Evolutionary conservation across 2,329 filamentous ascomycete species (phyloP), one percentile per base, ranked within the genome.

Genomic region (Fusarium decemcellulare): DNA sequence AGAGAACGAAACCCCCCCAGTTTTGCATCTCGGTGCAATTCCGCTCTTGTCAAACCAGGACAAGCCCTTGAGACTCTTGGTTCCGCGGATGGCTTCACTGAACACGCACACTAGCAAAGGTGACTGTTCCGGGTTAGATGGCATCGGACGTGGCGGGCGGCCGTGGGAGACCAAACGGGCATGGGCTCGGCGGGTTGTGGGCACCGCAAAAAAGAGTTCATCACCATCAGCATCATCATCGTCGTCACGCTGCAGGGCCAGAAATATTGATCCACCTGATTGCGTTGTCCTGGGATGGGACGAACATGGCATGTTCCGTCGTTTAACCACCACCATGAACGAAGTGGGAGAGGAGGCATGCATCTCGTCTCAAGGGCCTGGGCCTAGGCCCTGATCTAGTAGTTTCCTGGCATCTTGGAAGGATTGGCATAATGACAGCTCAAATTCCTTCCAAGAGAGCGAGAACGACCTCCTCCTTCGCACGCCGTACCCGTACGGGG

Each of bases 371-470:
- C 34, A 47, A 52, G 47, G 58, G 70, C 64, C 61, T 68, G 46
- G 58, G 70, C 64, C 61, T 68, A 23, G 70, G 52, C 64, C 67
- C 57, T 51, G 64, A 63, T 54, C 55, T 58, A 51, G 46, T 54
- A 34, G 42, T 64, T 23, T 60, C 59, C 56, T 54, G 30, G 29
- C 16, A 55, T 37, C 44, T 60, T 61, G 67, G 43, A 23, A 56
- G 48, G 10, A 16, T 15, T 16, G 18, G 42, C 39, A 43, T 30
- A 52, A 12, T 37, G 42, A 47, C 15, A 43, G 32, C 27, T 65
- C 65, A 32, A 9, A 43, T 18, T 10, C 18, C 27, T 14, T 8
- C 15, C n/a, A 9, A 37, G 6, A 15, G 23, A n/a, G 12, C 8
- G 44, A 9, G 32, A 34, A 34, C 9, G 32, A 12, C 32, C 32